These are phyloP conservation scores for Saturnispora mendoncae DNA, from an alignment of 805 yeast species.

Conservation along the genomic window DNA sequence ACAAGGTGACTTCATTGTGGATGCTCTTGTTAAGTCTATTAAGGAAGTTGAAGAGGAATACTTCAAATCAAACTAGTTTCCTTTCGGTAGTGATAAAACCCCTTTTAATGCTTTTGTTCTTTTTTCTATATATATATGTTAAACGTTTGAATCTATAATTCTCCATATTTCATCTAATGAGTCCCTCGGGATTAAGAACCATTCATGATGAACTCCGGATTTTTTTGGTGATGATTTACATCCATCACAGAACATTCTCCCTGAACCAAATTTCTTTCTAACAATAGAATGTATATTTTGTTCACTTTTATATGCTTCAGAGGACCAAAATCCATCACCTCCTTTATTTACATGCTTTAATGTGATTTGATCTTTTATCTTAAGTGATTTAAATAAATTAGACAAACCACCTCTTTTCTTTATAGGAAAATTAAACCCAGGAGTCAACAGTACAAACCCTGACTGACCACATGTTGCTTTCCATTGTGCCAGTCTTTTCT, in stretches of 20 bases:
- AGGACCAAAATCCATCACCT: slow-evolving; percentile 31
- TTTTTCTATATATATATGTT: neutral
- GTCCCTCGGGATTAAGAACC: slow-evolving; percentile 46
- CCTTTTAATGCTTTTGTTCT: neutral
- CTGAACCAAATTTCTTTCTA: slow-evolving; percentile 36
- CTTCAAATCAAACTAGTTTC: slow-evolving; percentile 6
- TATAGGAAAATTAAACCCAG: slow-evolving; percentile 17
- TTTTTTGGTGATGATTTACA: slow-evolving; percentile 1
- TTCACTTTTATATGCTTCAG: slow-evolving; percentile 32
- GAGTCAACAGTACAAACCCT: slow-evolving; percentile 33
- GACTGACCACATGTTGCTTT: slow-evolving; percentile 39
- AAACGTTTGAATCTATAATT: slow-evolving; percentile 11
- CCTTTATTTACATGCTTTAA: slow-evolving; percentile 5
- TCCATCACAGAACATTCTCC: slow-evolving; percentile 37
- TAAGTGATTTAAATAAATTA: neutral
- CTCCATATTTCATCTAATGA: slow-evolving; percentile 27
- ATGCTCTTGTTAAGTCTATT: slow-evolving; percentile 20
- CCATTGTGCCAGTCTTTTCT: slow-evolving; percentile 42
- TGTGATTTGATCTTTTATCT: neutral
- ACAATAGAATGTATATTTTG: slow-evolving; percentile 33
- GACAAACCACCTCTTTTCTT: neutral
- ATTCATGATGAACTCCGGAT: slow-evolving; percentile 37
- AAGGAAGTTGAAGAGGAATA: slow-evolving; percentile 16
- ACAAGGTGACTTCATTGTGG: slow-evolving; percentile 32
- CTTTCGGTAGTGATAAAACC: too few relatives aligned